Percentiles rank a stretch among this genome's conserved stretches.
Conservation (phyloP, 441 rosid genomes). For the Euphorbia schlechtendalii region DNA sequence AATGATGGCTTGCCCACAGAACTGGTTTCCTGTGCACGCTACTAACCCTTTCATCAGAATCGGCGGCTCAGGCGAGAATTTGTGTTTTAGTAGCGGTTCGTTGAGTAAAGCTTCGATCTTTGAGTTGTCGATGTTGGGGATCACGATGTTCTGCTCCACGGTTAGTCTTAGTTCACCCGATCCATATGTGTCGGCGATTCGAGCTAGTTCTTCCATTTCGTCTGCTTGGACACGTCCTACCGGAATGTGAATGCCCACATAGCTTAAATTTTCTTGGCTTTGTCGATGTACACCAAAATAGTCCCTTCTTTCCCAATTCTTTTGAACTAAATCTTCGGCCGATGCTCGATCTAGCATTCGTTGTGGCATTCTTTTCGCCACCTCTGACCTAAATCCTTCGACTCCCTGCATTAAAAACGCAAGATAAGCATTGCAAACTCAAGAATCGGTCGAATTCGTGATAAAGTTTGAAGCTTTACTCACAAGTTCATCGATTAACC, state of each 20-base stretch:
- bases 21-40: slow-evolving; percentile 90
- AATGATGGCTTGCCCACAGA: slow-evolving; percentile 87
- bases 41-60: slow-evolving; percentile 81
- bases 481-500: slow-evolving; percentile 92
- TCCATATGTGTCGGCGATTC: slow-evolving; percentile 68
- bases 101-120: slow-evolving; percentile 61
- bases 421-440: not conserved
- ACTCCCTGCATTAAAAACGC: slow-evolving; percentile 45
- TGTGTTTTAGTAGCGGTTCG: slow-evolving; percentile 47
- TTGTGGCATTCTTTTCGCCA: slow-evolving; percentile 63
- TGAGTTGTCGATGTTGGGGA: slow-evolving; percentile 71
- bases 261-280: slow-evolving; percentile 78
- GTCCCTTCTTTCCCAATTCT: slow-evolving; percentile 79
- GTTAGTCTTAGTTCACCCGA: slow-evolving; percentile 85
- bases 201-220: slow-evolving; percentile 85
- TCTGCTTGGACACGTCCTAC: slow-evolving; percentile 85
- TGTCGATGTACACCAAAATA: slow-evolving; percentile 77
- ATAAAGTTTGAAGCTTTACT: slow-evolving; percentile 22
- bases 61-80: slow-evolving; percentile 73
- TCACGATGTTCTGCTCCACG: slow-evolving; percentile 80
- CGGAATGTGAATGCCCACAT: slow-evolving; percentile 71
- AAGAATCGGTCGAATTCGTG: not conserved
- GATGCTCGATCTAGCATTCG: slow-evolving; percentile 60
- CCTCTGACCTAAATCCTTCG: slow-evolving; percentile 77
- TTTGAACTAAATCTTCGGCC: slow-evolving; percentile 53